A percentile compares a stretch with the other conserved stretches of the same genome.
Evolutionary conservation across 169 alveolate species (phyloP).

Genomic region (Plasmodium blacklocki): DNA sequence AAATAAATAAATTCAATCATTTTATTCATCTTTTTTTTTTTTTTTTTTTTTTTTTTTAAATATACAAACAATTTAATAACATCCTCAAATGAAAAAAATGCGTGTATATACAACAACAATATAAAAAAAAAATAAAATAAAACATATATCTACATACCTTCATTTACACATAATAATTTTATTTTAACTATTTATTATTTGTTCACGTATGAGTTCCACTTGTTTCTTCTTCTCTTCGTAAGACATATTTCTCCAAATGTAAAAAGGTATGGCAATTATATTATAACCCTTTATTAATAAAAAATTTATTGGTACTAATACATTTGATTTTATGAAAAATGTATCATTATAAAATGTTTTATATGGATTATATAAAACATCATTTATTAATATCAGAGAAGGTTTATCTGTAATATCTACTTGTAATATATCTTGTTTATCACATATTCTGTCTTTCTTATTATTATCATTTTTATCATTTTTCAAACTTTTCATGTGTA

Average conservation of each 20-base stretch:
- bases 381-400: slow-evolving; percentile 35
- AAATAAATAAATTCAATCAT: too few species aligned
- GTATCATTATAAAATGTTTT: slow-evolving; percentile 47
- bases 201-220: slow-evolving; percentile 8
- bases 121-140: too few species aligned
- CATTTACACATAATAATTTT: background rate
- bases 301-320: slow-evolving; percentile 56
- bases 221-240: slow-evolving; percentile 18
- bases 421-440: background rate
- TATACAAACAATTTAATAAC: too few species aligned
- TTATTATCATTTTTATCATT: background rate
- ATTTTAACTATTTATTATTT: slow-evolving; percentile 12
- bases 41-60: too few species aligned
- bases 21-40: too few species aligned
- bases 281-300: slow-evolving; percentile 58
- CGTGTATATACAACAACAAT: too few species aligned
- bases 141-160: too few species aligned
- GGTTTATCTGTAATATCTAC: background rate
- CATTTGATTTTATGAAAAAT: slow-evolving; percentile 50
- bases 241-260: slow-evolving; percentile 62
- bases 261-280: slow-evolving; percentile 71
- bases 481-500: too few species aligned
- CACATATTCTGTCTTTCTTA: background rate
- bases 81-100: too few species aligned
- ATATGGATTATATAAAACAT: slow-evolving; percentile 52